A percentile compares a stretch with the other conserved stretches of the same genome.
phyloP scores from a whole-genome alignment of 257 asterid species.

The Vinca minor region DNA sequence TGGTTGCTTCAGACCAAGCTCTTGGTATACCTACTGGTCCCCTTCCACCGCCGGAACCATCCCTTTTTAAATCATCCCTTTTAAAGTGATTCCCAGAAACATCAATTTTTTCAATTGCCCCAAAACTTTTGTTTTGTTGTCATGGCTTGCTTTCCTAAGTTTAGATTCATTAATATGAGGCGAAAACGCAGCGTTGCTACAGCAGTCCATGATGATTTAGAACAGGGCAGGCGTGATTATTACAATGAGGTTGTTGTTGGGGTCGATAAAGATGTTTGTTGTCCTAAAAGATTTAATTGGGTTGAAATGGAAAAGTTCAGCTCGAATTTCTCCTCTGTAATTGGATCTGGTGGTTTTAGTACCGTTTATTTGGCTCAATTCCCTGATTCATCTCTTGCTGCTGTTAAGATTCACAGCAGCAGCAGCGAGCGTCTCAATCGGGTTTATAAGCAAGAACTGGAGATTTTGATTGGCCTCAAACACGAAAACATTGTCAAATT shows the following conservation, averaged over 20 bases:
- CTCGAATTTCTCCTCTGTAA: constrained; percentile 32
- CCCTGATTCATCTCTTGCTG: constrained; percentile 31
- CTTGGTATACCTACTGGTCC: background rate
- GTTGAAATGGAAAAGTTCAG: constrained; percentile 32
- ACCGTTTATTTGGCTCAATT: constrained; percentile 53
- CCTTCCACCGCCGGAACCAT: background rate
- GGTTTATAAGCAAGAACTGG: constrained; percentile 46
- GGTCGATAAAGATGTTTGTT: background rate
- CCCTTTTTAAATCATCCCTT: constrained; percentile 1
- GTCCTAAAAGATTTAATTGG: constrained; percentile 19
- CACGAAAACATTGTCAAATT: constrained; percentile 52
- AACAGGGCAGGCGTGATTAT: background rate
- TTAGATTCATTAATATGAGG: background rate
- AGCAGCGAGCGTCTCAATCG: constrained; percentile 46
- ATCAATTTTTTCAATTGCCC: background rate
- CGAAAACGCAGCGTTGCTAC: background rate
- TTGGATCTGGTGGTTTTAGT: constrained; percentile 69
- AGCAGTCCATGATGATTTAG: constrained; percentile 8
- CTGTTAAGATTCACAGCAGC: constrained; percentile 48
- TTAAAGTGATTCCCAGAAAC: no score
- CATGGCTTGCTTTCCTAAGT: constrained; percentile 17
- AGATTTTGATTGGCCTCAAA: constrained; percentile 34
- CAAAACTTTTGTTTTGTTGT: background rate
- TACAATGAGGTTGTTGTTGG: background rate
- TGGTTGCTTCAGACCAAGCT: constrained; percentile 2